Evolutionary conservation across 2,329 filamentous ascomycete species (phyloP).

Genomic region (Macroventuria anomochaeta): DNA sequence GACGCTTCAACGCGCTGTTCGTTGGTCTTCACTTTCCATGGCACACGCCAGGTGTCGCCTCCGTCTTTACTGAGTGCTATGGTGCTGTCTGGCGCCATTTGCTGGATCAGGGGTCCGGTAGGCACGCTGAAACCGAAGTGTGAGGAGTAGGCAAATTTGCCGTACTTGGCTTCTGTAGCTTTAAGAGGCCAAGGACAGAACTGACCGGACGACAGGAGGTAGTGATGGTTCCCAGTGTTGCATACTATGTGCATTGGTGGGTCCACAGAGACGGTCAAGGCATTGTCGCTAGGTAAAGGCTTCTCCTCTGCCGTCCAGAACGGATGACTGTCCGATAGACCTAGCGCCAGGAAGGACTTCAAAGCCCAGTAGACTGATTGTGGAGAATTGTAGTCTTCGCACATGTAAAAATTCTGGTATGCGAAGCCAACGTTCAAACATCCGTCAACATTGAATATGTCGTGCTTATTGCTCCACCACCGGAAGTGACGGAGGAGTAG

Average conservation of each 20-base stretch:
- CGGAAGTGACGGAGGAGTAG: conserved; percentile 58
- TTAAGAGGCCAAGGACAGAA: conserved; percentile 48
- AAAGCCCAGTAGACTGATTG: conserved; percentile 63
- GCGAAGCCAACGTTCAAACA: conserved; percentile 58
- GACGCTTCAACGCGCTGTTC: background rate
- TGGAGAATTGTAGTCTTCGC: conserved; percentile 64
- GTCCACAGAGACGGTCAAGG: background rate
- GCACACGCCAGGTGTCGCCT: conserved; percentile 50
- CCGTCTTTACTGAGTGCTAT: conserved; percentile 49
- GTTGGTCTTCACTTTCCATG: conserved; percentile 38
- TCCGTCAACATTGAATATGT: conserved; percentile 59
- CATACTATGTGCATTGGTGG: conserved; percentile 56
- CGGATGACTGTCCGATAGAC: conserved; percentile 43
- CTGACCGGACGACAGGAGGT: conserved; percentile 41
- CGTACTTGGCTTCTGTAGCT: conserved; percentile 46
- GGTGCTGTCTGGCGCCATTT: conserved; percentile 51
- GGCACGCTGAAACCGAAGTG: conserved; percentile 50
- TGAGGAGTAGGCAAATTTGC: conserved; percentile 46
- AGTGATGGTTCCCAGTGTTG: conserved; percentile 45
- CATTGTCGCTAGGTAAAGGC: conserved; percentile 28
- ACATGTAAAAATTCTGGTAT: conserved; percentile 61
- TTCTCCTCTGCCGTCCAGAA: conserved; percentile 59
- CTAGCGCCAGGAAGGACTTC: conserved; percentile 57
- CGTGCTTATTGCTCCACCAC: conserved; percentile 55
- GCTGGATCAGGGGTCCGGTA: conserved; percentile 48